Base-by-base conservation (phyloP, 164 flowering plant genomes). In the Platanus orientalis region DNA sequence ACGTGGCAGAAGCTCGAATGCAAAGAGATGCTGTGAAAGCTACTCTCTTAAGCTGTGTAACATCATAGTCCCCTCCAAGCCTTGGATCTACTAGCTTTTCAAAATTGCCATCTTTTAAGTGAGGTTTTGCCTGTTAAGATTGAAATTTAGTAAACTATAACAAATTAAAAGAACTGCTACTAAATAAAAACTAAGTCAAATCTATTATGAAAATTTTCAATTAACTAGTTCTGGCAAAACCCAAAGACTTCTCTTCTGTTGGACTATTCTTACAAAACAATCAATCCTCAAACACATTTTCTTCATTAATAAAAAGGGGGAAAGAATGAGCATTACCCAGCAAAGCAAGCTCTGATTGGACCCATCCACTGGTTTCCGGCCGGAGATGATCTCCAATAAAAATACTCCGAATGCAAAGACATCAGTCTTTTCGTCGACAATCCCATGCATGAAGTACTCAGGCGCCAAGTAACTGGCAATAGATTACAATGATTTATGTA, bases 341-440 rank as follows among this genome's bases (percentile, higher is more conserved):
- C 73, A 78, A 68, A 85, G 85, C 47, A 93, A 75, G 81, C 95
- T 90, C 62, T 82, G 96, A 64, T 93, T 81, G 58, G 96, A 85
- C 4, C 83, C 84, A 67, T 90, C 87, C 0, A 87, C 96, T 2
- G 98, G 96, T 69, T 78, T 90, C 51, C 86, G 75, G 29, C 97
- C 96, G 13, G 98, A 88, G 58, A 90, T 78, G 57, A 93, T 64
- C 76, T 93, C 98, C 39, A 93, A 62, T 16, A 88, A 71, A 58
- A 90, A 80, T 6, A 93, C 98, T 56, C 98, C 98, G 57, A 86
- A 92, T 0, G 98, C 96, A 69, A 88, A 92, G 23, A 92, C 96
- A 74, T 92, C 98, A 2, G 98, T 92, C 75, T 92, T 92, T 80
- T 92, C 98, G 64, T 92, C 96, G 21, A 92, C 98, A 34, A 88